These are phyloP conservation scores for Tuber indicum DNA, from an alignment of 495 filamentous ascomycete genomes.

Conservation along the genomic window DNA sequence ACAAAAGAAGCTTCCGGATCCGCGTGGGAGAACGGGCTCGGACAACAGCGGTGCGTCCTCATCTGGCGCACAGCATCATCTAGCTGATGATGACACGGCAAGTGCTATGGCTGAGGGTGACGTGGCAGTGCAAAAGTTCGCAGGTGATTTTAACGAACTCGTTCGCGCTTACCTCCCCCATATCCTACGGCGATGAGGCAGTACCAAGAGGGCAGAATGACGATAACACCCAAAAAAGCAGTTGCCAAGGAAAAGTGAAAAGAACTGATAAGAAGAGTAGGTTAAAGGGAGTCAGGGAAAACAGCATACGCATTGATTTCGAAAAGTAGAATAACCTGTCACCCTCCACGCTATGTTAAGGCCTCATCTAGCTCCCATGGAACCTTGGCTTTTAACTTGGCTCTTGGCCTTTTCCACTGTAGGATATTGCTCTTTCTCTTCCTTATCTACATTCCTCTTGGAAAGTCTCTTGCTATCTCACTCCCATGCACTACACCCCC, in stretches of 20 bases:
- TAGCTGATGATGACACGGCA: too few species aligned
- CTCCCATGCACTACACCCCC: constrained; percentile 25
- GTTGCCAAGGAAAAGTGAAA: too few species aligned
- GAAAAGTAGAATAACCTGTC: neutral
- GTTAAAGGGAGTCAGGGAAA: neutral
- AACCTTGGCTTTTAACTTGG: constrained; percentile 34
- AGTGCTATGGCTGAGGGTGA: too few species aligned
- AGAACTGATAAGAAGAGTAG: neutral
- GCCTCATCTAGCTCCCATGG: constrained; percentile 37
- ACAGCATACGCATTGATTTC: neutral
- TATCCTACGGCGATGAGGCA: too few species aligned
- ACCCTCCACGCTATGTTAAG: constrained; percentile 7
- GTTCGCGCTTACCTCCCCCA: too few species aligned
- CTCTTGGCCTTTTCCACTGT: constrained; percentile 39
- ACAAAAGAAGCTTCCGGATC: too few species aligned
- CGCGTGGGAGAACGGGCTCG: too few species aligned
- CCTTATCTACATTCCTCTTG: constrained; percentile 22
- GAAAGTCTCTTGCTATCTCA: constrained; percentile 23
- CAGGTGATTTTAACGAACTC: too few species aligned
- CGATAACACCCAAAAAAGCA: neutral
- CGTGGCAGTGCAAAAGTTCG: too few species aligned
- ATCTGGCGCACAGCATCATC: too few species aligned
- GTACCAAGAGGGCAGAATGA: too few species aligned
- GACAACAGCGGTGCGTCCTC: too few species aligned
- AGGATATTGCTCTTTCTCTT: constrained; percentile 36